Percentiles rank a stretch among this genome's conserved stretches.
Conservation (phyloP, 225 moss, liverwort and hornwort genomes). For the Climacium dendroides region DNA sequence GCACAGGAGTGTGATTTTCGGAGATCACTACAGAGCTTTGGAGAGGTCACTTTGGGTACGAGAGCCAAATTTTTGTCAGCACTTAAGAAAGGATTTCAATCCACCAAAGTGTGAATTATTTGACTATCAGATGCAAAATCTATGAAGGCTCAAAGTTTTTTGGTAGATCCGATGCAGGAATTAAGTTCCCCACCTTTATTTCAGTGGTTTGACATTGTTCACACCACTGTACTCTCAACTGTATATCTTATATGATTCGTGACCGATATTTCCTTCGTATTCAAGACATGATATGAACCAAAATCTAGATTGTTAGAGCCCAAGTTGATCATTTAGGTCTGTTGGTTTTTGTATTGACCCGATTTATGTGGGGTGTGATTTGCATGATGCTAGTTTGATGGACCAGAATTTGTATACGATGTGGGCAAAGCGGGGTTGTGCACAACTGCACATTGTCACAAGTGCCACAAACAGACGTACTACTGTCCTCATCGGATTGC, state of each 20-base stretch:
- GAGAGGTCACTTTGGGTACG: background rate
- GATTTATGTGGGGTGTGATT: background rate
- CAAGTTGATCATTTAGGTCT: background rate
- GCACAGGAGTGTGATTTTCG: background rate
- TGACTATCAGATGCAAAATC: background rate
- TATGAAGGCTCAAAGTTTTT: background rate
- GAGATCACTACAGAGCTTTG: background rate
- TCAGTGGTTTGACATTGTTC: background rate
- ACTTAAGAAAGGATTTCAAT: background rate
- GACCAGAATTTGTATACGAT: constrained; percentile 63
- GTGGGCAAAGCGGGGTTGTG: constrained; percentile 63
- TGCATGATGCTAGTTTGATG: constrained; percentile 48
- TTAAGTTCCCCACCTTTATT: background rate
- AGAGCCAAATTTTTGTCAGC: background rate
- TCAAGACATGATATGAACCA: background rate
- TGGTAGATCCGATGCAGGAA: background rate
- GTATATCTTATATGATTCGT: background rate
- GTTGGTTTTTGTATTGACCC: background rate
- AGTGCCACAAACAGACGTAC: constrained; percentile 74
- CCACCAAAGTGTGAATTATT: background rate
- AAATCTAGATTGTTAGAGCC: background rate
- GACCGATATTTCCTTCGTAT: background rate
- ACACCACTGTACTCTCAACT: background rate
- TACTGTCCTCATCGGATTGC: constrained; percentile 74
- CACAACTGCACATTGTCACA: constrained; percentile 59